Evolutionary conservation across 2,329 filamentous ascomycete genomes (phyloP), one percentile per base, ranked within the genome.

Genomic region (Verticillium longisporum): DNA sequence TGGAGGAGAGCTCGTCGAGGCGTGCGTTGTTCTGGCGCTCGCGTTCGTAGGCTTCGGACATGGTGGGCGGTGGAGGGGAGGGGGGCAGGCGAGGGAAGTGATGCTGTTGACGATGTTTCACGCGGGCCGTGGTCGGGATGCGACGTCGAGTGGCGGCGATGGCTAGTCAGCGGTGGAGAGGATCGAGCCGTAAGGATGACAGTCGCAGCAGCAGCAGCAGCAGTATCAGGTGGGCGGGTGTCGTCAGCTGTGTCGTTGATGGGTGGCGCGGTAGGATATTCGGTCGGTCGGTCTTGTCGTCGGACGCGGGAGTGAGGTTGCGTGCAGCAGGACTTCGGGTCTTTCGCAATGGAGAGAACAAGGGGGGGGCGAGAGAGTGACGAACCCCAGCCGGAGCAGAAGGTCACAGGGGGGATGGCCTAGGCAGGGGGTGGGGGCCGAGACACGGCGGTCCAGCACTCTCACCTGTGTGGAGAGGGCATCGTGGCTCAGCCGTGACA

Each of bases 1-100:
- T 99, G 66, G 87, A 84, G 15, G 90, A 90, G 41, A 99, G 89
- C 73, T 96, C 92, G 70, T 94, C 88, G 61, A 99, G 90, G 68
- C 94, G 92, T 67, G 91, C 88, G 78, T 98, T 96, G 80, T 99
- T 99, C 77, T 99, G 95, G 73, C 85, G 83, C 78, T 92, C 88
- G 74, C 88, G 88, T 78, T 91, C 88, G 78, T 90, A 92, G 66
- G 88, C 83, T 74, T 91, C 88, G 56, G 88, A 88, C 88, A 91
- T 91, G 66, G 62, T 74, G 66, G 60, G 5, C 9, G 5, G 7
- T 18, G 10, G 15, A 7, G 18, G 41, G n/a, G 41, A n/a, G 41
- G 38, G n/a, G 34, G 34, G 6, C 14, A 7, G 3, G 38, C 14
- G n/a, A n/a, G 38, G n/a, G 14, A 7, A 45, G 41, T 50, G 41